A percentile compares a stretch with the other conserved stretches of the same genome.
phyloP scores from a whole-genome alignment of 192 early-diverging fungal species.

The Linnemannia hyalina region DNA sequence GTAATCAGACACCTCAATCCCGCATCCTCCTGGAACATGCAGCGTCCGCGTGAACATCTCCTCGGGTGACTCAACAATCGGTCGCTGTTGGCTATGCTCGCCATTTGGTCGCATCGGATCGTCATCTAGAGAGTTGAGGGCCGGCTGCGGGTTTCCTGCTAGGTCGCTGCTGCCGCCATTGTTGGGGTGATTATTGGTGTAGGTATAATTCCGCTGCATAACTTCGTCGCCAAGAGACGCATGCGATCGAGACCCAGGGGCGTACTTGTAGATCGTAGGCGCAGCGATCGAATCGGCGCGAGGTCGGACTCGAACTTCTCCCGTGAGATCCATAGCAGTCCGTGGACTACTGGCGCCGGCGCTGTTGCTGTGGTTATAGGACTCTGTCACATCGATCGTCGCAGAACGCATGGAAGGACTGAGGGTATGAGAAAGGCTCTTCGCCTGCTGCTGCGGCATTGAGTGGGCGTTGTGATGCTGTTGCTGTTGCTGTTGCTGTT shows the following conservation, averaged over 20 bases:
- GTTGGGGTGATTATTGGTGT: slow-evolving; percentile 8
- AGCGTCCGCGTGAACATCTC: not conserved
- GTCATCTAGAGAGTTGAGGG: slow-evolving; percentile 6
- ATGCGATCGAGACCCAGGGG: slow-evolving; percentile 14
- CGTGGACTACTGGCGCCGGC: slow-evolving; percentile 6
- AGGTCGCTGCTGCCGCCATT: not conserved
- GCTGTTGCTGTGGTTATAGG: not conserved
- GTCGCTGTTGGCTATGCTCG: slow-evolving; percentile 1
- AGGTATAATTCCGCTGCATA: slow-evolving; percentile 33
- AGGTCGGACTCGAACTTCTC: slow-evolving; percentile 24
- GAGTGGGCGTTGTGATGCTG: not conserved
- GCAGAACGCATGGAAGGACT: slow-evolving; percentile 33
- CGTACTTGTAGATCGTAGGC: slow-evolving; percentile 16
- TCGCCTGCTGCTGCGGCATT: not conserved
- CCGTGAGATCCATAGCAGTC: slow-evolving; percentile 27
- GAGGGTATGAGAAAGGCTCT: not conserved
- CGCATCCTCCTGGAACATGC: slow-evolving; percentile 25
- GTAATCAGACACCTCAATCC: slow-evolving; percentile 8
- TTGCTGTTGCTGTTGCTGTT: not conserved
- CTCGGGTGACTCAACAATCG: slow-evolving; percentile 12
- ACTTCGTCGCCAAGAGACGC: slow-evolving; percentile 36
- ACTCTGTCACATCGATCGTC: slow-evolving; percentile 23
- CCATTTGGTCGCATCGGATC: slow-evolving; percentile 29
- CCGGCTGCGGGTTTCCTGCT: not conserved
- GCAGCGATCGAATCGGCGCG: slow-evolving; percentile 15